Base-by-base conservation (phyloP, 805 yeast genomes). In the Yarrowia porcina region DNA sequence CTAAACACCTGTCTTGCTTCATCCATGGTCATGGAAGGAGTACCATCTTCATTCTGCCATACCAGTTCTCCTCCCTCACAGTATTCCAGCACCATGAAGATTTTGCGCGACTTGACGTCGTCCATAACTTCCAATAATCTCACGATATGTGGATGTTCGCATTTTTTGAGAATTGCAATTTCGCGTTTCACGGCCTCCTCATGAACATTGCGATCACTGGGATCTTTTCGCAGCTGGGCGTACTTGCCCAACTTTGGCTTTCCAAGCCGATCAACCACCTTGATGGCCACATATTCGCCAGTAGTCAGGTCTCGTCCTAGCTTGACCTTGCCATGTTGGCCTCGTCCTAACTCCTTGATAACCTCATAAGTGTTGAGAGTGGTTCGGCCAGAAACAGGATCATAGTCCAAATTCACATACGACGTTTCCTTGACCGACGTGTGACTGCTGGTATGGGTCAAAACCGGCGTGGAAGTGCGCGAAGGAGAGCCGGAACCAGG, bases 301-400 rank as follows among this genome's bases (percentile, higher is more conserved):
- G 79, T 74, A n/a, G 82, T 79, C 62, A 86, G 74, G 71, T 92
- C 93, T 65, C 82, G 82, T 0, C 96, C 99, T 18, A 94, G 79
- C 73, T 94, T 94, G 44, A 94, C 99, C 73, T 90, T 93, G n/a
- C 99, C 98, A 75, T 93, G 98, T 73, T 92, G 97, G n/a, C 99
- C 99, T 35, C 89, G 80, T 11, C 99, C 99, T 28, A 94, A 79
- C 75, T 92, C 97, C 25, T 82, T 80, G 30, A 91, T 75, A 36
- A 94, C 89, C 74, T 94, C 99, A 72, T 92, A 94, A 0, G 96
- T 85, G 75, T 94, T 94, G 65, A 94, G 79, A 35, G 87, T 84
- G 71, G 92, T 89, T 57, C 94, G 83, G 65, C 87, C 85, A 1
- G 87, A 84, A 4, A 88, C 82, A 0, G 98, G 97, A 73, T 94